Evolutionary conservation across 2,329 filamentous ascomycete genomes (phyloP), one percentile per base, ranked within the genome.

Genomic region (Neopestalotiopsis clavispora): DNA sequence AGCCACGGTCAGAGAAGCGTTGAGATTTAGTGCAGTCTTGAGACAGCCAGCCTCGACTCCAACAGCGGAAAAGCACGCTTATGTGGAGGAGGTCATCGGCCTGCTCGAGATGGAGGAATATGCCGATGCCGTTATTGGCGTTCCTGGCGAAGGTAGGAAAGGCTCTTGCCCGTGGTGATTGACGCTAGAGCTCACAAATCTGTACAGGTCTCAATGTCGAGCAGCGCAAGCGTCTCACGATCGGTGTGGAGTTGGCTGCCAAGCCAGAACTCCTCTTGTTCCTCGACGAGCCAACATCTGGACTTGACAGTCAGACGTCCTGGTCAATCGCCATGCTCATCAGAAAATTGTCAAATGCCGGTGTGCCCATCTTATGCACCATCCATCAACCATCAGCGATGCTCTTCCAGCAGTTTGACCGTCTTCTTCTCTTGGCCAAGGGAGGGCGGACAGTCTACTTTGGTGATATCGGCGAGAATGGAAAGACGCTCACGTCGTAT

Each of bases 41-140:
- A 92, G 95, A 70, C 95, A 97, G 76, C 94, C 95, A 0, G 89
- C 89, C 61, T 84, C 91, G 65, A 87, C 93, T 17, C 84, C 92
- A 2, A 86, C 85, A 10, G 82, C 87, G 32, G 94, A 97, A 77
- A 97, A 97, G 84, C 81, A 95, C 4, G 92, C 89, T 3, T 97
- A 97, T 72, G 94, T 97, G n/a, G 91, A 96, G 62, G 92, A 97
- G 77, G 93, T 97, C 10, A 97, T 98, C 78, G 93, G 92, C 81
- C 87, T 98, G 28, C 84, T 98, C 32, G 94, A 96, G 61, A 97
- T 98, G 94, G 87, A 94, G 72, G 89, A 93, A 66, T 97, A 96
- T 75, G 94, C 95, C 13, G 94, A 97, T 78, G 95, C 95, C 14
- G 86, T 97, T 59, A 94, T 98, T 67, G 95, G 95, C 85, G 92